Conservation (phyloP, 2,329 filamentous ascomycete species). For the Colletotrichum liriopes region DNA sequence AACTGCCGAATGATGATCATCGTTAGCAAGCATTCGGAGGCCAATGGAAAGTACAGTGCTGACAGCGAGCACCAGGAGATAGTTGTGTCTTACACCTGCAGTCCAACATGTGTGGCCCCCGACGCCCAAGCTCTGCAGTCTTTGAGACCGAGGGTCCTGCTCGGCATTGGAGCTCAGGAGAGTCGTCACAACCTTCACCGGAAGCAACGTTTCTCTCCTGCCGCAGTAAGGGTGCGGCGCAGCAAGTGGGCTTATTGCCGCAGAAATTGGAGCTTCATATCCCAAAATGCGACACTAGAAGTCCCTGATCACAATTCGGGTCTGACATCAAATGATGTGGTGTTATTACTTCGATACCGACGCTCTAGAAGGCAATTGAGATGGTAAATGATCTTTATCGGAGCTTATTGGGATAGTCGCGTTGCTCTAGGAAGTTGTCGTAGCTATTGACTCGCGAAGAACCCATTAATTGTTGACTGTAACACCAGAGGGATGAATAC, state of each 20-base stretch:
- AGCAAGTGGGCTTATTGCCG: background rate
- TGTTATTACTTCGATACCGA: background rate
- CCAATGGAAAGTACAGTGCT: background rate
- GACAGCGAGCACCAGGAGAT: background rate
- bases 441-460: slow-evolving; percentile 19
- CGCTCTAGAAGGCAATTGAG: background rate
- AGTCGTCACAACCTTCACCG: background rate
- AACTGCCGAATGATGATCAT: slow-evolving; percentile 25
- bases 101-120: background rate
- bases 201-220: background rate
- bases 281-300: background rate
- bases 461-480: background rate
- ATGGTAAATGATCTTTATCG: no score
- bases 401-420: no score
- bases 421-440: background rate
- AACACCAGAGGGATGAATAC: background rate
- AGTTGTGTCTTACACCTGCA: background rate
- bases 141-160: background rate
- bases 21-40: background rate
- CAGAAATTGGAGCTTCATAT: background rate
- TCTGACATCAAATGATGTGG: background rate
- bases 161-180: background rate
- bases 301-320: background rate
- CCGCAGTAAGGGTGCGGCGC: background rate
- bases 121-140: background rate